A percentile compares a stretch with the other conserved stretches of the same genome.
phyloP scores from a whole-genome alignment of 2,329 filamentous ascomycete species.

The Beauveria sp. region DNA sequence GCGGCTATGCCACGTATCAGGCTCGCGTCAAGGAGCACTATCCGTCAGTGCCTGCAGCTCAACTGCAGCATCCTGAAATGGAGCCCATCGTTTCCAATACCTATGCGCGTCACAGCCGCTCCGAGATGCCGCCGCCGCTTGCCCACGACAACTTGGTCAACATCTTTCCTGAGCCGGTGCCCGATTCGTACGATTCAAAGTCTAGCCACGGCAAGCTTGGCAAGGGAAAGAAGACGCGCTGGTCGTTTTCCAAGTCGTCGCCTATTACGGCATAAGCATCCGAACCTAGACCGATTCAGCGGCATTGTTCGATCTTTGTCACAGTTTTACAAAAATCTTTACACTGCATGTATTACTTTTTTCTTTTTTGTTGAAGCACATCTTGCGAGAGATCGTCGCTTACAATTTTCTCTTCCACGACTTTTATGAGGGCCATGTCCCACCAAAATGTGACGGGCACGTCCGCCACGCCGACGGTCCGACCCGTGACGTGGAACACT shows the following conservation, averaged over 20 bases:
- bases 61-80: slow-evolving; percentile 19
- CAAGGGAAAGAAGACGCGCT: slow-evolving; percentile 24
- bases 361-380: neutral
- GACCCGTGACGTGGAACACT: neutral
- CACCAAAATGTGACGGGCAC: neutral
- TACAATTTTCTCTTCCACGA: neutral
- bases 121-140: slow-evolving; percentile 6
- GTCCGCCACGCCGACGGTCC: neutral
- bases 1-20: neutral
- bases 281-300: no score
- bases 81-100: slow-evolving; percentile 23
- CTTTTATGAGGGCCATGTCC: neutral
- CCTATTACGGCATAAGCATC: slow-evolving; percentile 20
- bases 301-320: neutral
- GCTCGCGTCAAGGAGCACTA: slow-evolving; percentile 15
- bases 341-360: neutral
- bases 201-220: neutral
- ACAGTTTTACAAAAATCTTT: neutral
- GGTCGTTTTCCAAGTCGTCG: slow-evolving; percentile 21
- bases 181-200: neutral
- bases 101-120: slow-evolving; percentile 3
- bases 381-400: neutral
- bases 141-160: slow-evolving; percentile 10
- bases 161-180: slow-evolving; percentile 12
- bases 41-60: neutral